Evolutionary conservation across 352 stramenopile genomes (phyloP), one percentile per base, ranked within the genome.

Genomic region (Phytophthora pini): DNA sequence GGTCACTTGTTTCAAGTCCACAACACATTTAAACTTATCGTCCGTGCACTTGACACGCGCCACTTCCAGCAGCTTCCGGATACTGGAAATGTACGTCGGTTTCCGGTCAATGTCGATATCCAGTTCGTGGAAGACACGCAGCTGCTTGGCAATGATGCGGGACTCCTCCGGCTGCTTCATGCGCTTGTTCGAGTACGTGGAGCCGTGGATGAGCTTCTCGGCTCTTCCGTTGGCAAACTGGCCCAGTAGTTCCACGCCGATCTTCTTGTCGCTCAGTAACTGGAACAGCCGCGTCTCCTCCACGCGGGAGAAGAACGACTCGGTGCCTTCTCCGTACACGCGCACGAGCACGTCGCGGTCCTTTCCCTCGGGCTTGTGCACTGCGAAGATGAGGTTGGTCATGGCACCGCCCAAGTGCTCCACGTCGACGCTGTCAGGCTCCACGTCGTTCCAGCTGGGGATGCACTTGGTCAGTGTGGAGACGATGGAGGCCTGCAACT

Each of bases 341-440:
- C 87, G 87, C 52, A 95, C 73, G 34, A 95, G 80, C 53, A 92
- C 79, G 45, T 91, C 81, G 2, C 55, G 34, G 46, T 93, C 78
- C 43, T 91, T 70, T 40, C 82, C 82, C 13, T 72, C 65, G 11
- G 80, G 72, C 52, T 92, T 95, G 59, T 85, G 86, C 34, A 92
- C 82, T 10, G 77, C 73, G 61, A 95, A 93, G 70, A 95, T 93
- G 63, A 95, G 71, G 65, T 95, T 95, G 15, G 87, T 94, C 87
- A 94, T 94, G 17, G 87, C 87, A 55, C 87, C 87, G 60, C 85
- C 81, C 27, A 93, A 27, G 57, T 89, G 77, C 41, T 87, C 68
- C 44, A 93, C 72, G 65, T 88, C 75, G 20, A 93, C 75, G 54
- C 80, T 72, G 54, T 89, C 70, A 10, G 78, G 69, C 20, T 77